phyloP scores from a whole-genome alignment of 208 protist species.

The Trypanosoma congolense region DNA sequence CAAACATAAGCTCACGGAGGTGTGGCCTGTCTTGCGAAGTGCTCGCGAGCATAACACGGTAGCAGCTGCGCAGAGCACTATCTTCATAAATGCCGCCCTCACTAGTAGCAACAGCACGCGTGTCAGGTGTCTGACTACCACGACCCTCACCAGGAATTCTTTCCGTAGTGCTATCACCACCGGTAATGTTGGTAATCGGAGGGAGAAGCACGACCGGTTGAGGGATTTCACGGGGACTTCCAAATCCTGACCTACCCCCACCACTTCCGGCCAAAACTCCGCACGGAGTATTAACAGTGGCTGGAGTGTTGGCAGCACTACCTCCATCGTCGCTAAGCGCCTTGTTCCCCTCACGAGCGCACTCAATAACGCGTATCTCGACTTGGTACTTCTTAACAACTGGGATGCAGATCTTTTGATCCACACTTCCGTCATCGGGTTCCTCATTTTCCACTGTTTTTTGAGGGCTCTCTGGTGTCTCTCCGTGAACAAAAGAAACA shows the following conservation, averaged over 20 bases:
- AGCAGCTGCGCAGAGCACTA: not conserved
- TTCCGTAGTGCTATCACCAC: too few relatives aligned
- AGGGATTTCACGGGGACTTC: too few relatives aligned
- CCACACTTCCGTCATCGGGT: not conserved
- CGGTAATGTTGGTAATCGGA: too few relatives aligned
- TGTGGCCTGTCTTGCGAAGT: not conserved
- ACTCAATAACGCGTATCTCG: not conserved
- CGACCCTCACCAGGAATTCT: too few relatives aligned
- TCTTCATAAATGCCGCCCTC: too few relatives aligned
- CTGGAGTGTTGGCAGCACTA: not conserved
- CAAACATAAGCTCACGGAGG: slow-evolving; percentile 12
- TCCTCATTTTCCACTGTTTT: not conserved
- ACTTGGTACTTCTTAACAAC: slow-evolving; percentile 4
- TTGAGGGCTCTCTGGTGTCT: not conserved
- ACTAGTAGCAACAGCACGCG: not conserved
- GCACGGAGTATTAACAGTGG: not conserved
- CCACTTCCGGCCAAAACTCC: too few relatives aligned
- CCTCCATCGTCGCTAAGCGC: not conserved
- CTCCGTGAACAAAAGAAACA: not conserved
- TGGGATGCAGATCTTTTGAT: not conserved
- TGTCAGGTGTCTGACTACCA: too few relatives aligned
- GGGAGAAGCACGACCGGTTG: too few relatives aligned
- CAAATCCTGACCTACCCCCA: too few relatives aligned
- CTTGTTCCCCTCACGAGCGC: slow-evolving; percentile 1
- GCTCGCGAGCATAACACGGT: not conserved